phyloP scores from a whole-genome alignment of 2,329 filamentous ascomycete genomes.

The Colletotrichum liriopes region DNA sequence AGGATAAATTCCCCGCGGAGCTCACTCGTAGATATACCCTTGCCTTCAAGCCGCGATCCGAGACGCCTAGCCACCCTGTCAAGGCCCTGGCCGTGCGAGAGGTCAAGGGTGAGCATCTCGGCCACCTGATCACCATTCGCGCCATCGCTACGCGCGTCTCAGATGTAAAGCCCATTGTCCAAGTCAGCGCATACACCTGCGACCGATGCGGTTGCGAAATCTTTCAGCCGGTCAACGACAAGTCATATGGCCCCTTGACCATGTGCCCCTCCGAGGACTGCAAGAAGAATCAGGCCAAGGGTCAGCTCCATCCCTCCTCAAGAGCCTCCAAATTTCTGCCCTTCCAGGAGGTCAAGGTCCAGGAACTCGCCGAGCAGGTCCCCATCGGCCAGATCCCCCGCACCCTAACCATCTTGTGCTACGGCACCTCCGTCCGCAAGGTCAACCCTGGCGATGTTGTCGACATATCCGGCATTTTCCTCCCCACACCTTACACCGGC shows the following conservation, averaged over 20 bases:
- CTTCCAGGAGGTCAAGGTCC: conserved; percentile 98
- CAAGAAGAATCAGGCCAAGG: conserved; percentile 90
- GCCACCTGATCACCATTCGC: conserved; percentile 92
- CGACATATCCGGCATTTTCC: conserved; percentile 94
- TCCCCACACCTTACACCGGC: conserved; percentile 98
- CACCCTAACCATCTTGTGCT: conserved; percentile 89
- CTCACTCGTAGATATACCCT: conserved; percentile 95
- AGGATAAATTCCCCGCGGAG: conserved; percentile 90
- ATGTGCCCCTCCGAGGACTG: conserved; percentile 94
- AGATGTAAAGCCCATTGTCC: conserved; percentile 97
- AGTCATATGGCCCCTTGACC: conserved; percentile 89
- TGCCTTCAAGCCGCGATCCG: conserved; percentile 93
- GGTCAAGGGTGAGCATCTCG: conserved; percentile 92
- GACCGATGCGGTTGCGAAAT: conserved; percentile 97
- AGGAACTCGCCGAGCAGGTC: conserved; percentile 99
- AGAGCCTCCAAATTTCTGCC: conserved; percentile 96
- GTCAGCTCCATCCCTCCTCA: conserved; percentile 94
- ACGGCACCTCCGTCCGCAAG: conserved; percentile 87
- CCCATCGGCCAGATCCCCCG: conserved; percentile 97
- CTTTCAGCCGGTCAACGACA: conserved; percentile 94
- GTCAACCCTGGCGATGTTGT: conserved; percentile 96
- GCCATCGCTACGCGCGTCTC: conserved; percentile 96
- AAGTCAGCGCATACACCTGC: conserved; percentile 98
- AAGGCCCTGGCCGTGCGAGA: conserved; percentile 90
- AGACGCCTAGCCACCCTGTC: conserved; percentile 73